Percentiles rank a stretch among this genome's conserved stretches.
Evolutionary conservation across 352 stramenopile genomes (phyloP).

Genomic region (Globisporangium abappressorium): DNA sequence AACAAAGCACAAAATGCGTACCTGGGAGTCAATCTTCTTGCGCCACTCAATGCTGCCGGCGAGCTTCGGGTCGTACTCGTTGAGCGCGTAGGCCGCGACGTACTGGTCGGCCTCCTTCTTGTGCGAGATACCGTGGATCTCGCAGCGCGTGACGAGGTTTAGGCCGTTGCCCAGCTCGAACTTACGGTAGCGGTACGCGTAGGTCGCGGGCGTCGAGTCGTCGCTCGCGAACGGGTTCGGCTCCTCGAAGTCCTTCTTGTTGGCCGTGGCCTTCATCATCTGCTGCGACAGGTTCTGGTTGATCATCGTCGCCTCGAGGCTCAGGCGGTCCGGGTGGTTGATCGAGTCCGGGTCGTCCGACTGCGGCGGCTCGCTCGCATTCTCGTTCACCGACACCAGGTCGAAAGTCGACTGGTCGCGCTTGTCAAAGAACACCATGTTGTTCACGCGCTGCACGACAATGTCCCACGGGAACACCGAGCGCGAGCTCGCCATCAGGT

Average conservation of each 20-base stretch:
- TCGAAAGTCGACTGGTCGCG: conserved; percentile 93
- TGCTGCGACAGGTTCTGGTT: conserved; percentile 99
- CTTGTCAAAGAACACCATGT: conserved; percentile 98
- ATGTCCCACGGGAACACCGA: conserved; percentile 98
- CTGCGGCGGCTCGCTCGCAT: conserved; percentile 87
- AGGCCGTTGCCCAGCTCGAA: conserved; percentile 91
- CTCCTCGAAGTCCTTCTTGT: conserved; percentile 62
- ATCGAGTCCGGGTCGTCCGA: conserved; percentile 88
- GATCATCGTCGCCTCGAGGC: conserved; percentile 97
- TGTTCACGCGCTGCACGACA: conserved; percentile 90
- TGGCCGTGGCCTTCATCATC: conserved; percentile 77
- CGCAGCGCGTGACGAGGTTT: conserved; percentile 91
- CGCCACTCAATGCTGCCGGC: conserved; percentile 88
- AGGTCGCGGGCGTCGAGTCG: conserved; percentile 89
- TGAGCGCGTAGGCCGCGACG: conserved; percentile 95
- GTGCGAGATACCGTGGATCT: conserved; percentile 91
- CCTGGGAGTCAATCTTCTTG: conserved; percentile 96
- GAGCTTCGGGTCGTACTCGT: conserved; percentile 96
- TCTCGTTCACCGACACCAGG: conserved; percentile 95
- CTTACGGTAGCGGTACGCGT: conserved; percentile 97
- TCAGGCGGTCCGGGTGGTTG: conserved; percentile 95
- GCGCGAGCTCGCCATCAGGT: conserved; percentile 95
- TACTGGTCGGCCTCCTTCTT: conserved; percentile 90
- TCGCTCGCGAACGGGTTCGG: conserved; percentile 96
- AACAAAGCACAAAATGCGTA: conserved; percentile 26